Evolutionary conservation across 2,329 filamentous ascomycete genomes (phyloP).

Genomic region (Plenodomus lindquistii): DNA sequence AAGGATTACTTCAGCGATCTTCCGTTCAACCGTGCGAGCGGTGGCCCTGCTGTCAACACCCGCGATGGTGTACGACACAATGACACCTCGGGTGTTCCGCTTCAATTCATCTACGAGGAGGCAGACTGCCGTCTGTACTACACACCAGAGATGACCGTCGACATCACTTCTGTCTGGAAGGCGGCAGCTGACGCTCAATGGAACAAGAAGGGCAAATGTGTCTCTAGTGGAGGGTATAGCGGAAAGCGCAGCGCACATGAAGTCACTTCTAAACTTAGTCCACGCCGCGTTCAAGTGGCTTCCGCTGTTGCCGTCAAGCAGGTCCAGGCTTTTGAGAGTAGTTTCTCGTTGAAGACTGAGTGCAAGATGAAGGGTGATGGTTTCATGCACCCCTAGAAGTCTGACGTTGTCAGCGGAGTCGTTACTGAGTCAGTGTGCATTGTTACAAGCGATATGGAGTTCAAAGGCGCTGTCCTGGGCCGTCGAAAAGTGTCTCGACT

Average conservation of each 20-base stretch:
- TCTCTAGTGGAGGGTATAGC: slow-evolving; percentile 24
- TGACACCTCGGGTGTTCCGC: slow-evolving; percentile 37
- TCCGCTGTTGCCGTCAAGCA: slow-evolving; percentile 22
- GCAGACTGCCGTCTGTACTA: slow-evolving; percentile 48
- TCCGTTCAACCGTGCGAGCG: slow-evolving; percentile 25
- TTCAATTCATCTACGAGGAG: slow-evolving; percentile 47
- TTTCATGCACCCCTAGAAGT: slow-evolving; percentile 40
- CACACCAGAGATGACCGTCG: slow-evolving; percentile 48
- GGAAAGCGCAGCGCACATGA: slow-evolving; percentile 22
- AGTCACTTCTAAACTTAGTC: slow-evolving; percentile 30
- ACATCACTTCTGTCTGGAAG: slow-evolving; percentile 44
- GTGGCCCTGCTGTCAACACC: slow-evolving; percentile 35
- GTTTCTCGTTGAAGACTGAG: slow-evolving; percentile 35
- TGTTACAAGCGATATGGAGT: not conserved
- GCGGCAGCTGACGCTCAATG: slow-evolving; percentile 45
- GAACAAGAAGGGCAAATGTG: slow-evolving; percentile 37
- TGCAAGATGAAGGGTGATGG: slow-evolving; percentile 33
- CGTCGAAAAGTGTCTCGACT: not conserved
- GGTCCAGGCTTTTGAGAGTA: slow-evolving; percentile 30
- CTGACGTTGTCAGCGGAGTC: not conserved
- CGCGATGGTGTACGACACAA: slow-evolving; percentile 40
- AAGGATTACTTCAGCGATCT: slow-evolving; percentile 31
- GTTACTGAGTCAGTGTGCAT: not conserved
- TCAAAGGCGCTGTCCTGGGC: not conserved
- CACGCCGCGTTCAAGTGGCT: slow-evolving; percentile 18